These are phyloP conservation scores for Botrytis aclada DNA, from an alignment of 2,329 filamentous ascomycete species.

Conservation along the genomic window DNA sequence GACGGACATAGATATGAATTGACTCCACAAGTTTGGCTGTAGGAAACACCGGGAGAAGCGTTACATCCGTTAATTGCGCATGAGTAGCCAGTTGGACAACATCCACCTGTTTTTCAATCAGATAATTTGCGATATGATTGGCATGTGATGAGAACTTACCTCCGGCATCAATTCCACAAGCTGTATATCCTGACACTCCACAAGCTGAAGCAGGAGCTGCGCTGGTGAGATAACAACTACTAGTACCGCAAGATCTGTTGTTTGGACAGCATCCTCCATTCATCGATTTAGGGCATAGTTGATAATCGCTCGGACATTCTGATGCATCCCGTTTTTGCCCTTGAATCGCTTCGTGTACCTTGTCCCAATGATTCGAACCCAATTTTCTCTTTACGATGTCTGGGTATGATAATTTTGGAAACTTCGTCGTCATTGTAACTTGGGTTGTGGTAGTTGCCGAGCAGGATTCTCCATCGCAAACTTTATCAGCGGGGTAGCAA, in stretches of 20 bases:
- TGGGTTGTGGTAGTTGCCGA: conserved; percentile 14
- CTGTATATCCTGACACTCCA: conserved; percentile 30
- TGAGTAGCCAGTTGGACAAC: conserved; percentile 45
- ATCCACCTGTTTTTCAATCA: conserved; percentile 31
- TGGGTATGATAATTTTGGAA: conserved; percentile 31
- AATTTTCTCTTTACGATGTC: conserved; percentile 30
- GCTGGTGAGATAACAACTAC: conserved; percentile 42
- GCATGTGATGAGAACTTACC: conserved; percentile 30
- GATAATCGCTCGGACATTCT: conserved; percentile 30
- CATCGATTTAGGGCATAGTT: conserved; percentile 33
- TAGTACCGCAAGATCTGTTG: conserved; percentile 47
- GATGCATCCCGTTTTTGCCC: conserved; percentile 32
- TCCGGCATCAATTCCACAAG: conserved; percentile 33
- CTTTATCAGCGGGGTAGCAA: conserved; percentile 4
- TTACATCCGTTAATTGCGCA: conserved; percentile 47
- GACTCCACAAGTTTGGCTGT: conserved; percentile 44
- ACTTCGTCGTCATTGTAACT: conserved; percentile 20
- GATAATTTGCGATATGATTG: neutral
- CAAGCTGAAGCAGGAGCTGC: conserved; percentile 29
- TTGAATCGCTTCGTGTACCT: conserved; percentile 34
- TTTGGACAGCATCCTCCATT: conserved; percentile 41
- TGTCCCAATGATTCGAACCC: conserved; percentile 33
- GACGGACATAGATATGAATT: conserved; percentile 50
- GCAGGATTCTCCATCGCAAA: conserved; percentile 6
- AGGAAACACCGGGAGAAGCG: conserved; percentile 44